A percentile compares a stretch with the other conserved stretches of the same genome.
phyloP scores from a whole-genome alignment of 306 rosid species.

The Castanea mollissima region DNA sequence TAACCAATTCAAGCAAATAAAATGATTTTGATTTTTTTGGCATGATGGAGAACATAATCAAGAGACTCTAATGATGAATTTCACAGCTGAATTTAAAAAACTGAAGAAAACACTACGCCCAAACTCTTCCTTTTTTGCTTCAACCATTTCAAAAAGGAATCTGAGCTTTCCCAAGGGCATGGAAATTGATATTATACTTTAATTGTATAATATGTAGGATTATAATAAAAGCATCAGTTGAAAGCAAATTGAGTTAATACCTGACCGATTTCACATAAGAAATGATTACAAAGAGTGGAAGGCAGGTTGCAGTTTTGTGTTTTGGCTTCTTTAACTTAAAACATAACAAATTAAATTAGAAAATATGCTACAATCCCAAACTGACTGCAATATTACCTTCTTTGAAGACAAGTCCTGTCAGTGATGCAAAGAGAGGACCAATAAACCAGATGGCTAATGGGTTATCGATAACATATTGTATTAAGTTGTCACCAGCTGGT shows the following conservation, averaged over 20 bases:
- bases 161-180: neutral
- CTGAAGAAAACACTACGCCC: neutral
- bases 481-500: slow-evolving; percentile 58
- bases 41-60: neutral
- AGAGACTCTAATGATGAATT: neutral
- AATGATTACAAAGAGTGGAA: neutral
- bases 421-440: slow-evolving; percentile 86
- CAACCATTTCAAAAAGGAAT: neutral
- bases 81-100: neutral
- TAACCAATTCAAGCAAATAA: neutral
- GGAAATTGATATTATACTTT: neutral
- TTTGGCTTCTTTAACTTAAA: neutral
- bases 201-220: neutral
- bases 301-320: neutral
- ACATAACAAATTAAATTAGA: neutral
- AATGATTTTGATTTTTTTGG: neutral
- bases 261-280: neutral
- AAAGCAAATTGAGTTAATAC: neutral
- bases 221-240: neutral
- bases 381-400: slow-evolving; percentile 53
- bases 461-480: slow-evolving; percentile 57
- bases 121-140: neutral
- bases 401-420: slow-evolving; percentile 91
- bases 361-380: neutral
- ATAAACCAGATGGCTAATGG: slow-evolving; percentile 72